phyloP scores from a whole-genome alignment of 2,329 filamentous ascomycete species.

The Cordyceps cicadae region DNA sequence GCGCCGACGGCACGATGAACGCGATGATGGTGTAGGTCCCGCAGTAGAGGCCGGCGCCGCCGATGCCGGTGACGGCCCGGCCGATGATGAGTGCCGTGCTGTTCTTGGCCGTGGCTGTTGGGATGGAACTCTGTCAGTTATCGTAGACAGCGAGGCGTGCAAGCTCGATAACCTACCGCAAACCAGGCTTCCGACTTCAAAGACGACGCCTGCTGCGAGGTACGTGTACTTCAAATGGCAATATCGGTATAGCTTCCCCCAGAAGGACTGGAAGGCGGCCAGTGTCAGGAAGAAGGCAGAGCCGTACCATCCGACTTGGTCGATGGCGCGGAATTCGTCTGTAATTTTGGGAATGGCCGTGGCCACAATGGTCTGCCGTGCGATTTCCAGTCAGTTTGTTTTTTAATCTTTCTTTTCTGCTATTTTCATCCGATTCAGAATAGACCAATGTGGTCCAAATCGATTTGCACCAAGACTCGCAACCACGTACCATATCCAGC shows the following conservation, averaged over 20 bases:
- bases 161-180: constrained; percentile 19
- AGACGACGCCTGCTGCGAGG: constrained; percentile 27
- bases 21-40: constrained; percentile 36
- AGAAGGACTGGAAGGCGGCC: constrained; percentile 18
- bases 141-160: too few relatives aligned
- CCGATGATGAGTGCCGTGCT: constrained; percentile 36
- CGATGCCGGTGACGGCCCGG: constrained; percentile 35
- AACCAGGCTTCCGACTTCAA: constrained; percentile 35
- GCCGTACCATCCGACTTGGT: constrained; percentile 41
- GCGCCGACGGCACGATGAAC: constrained; percentile 19
- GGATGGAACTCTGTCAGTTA: background rate
- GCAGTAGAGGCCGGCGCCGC: constrained; percentile 34
- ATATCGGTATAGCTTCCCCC: constrained; percentile 25
- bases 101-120: constrained; percentile 26
- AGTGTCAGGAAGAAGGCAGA: constrained; percentile 31
- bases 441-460: background rate
- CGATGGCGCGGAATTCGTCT: constrained; percentile 27
- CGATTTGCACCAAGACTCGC: background rate
- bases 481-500: background rate
- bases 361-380: constrained; percentile 32
- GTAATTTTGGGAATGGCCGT: constrained; percentile 37
- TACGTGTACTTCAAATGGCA: constrained; percentile 33
- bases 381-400: background rate
- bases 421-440: too few relatives aligned
- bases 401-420: too few relatives aligned